Percentiles rank a stretch among this genome's conserved stretches.
Evolutionary conservation across 257 asterid species (phyloP).

Genomic region (Ligustrum vulgare): DNA sequence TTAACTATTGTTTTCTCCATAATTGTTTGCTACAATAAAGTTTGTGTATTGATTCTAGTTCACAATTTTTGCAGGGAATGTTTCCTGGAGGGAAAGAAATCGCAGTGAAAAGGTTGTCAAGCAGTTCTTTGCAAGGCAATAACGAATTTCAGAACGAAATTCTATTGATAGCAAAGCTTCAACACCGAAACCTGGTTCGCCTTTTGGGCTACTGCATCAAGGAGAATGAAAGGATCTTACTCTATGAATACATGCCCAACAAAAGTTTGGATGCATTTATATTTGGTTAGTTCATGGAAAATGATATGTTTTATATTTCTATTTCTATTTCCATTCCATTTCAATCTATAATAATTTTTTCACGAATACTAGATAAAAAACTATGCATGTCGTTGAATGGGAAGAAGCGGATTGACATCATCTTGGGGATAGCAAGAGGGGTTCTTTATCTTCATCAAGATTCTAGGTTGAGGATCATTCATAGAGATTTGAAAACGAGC

Average conservation of each 20-base stretch:
- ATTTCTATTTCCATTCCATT: slow-evolving; percentile 4
- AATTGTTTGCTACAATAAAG: neutral
- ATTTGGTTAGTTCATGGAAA: slow-evolving; percentile 9
- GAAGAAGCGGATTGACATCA: slow-evolving; percentile 43
- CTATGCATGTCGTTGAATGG: slow-evolving; percentile 28
- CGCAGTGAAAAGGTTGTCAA: neutral
- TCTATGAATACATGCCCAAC: slow-evolving; percentile 42
- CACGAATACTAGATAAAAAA: neutral
- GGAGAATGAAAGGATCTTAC: slow-evolving; percentile 38
- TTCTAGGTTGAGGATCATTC: slow-evolving; percentile 50
- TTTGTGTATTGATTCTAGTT: neutral
- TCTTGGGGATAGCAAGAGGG: slow-evolving; percentile 58
- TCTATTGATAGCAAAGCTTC: neutral
- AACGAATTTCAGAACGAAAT: neutral
- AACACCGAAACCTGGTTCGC: slow-evolving; percentile 38
- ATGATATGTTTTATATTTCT: slow-evolving; percentile 30
- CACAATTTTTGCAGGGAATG: slow-evolving; percentile 27
- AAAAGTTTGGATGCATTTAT: neutral
- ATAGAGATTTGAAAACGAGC: slow-evolving; percentile 54
- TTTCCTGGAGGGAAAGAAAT: slow-evolving; percentile 3
- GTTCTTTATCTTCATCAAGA: slow-evolving; percentile 57
- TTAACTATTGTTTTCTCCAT: neutral
- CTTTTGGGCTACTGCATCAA: slow-evolving; percentile 56
- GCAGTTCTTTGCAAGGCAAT: neutral
- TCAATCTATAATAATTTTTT: neutral